Percentiles rank a stretch among this genome's conserved stretches.
Conservation (phyloP, 371 early-diverging fungal genomes). For the Syncephalastrum racemosum region DNA sequence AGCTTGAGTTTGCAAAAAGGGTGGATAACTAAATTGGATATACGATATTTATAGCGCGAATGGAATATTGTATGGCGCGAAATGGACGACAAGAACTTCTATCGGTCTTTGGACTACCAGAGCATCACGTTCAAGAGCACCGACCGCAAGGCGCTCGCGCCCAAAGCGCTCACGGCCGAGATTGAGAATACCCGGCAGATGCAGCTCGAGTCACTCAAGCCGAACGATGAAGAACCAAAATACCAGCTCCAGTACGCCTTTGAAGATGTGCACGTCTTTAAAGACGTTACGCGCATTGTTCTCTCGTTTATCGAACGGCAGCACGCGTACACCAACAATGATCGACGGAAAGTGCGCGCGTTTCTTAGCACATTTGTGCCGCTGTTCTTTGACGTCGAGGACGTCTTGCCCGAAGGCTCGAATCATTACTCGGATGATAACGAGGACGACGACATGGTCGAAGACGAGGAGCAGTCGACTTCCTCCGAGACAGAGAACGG, state of each 20-base stretch:
- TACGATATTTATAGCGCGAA: constrained; percentile 67
- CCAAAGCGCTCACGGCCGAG: constrained; percentile 79
- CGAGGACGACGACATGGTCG: constrained; percentile 26
- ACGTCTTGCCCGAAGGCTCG: constrained; percentile 34
- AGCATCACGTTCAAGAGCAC: constrained; percentile 84
- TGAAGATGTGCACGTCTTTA: constrained; percentile 63
- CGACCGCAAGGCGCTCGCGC: constrained; percentile 83
- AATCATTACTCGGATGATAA: constrained; percentile 26
- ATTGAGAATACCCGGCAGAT: constrained; percentile 60
- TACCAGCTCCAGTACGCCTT: constrained; percentile 69
- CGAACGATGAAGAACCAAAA: constrained; percentile 17
- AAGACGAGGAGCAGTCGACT: constrained; percentile 34
- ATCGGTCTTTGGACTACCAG: constrained; percentile 95
- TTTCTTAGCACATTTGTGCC: constrained; percentile 76
- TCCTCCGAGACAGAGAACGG: constrained; percentile 19
- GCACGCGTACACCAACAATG: constrained; percentile 56
- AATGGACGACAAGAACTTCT: constrained; percentile 91
- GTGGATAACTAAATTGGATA: background rate
- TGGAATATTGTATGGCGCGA: constrained; percentile 98
- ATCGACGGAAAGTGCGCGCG: constrained; percentile 71
- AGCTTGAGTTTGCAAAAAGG: background rate
- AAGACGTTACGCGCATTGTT: constrained; percentile 64
- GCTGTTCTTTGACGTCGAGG: constrained; percentile 67
- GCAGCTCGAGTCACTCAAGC: too few relatives aligned
- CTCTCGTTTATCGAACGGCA: constrained; percentile 53